Conservation (phyloP, 352 stramenopile genomes). For the Ophiocytium majus region DNA sequence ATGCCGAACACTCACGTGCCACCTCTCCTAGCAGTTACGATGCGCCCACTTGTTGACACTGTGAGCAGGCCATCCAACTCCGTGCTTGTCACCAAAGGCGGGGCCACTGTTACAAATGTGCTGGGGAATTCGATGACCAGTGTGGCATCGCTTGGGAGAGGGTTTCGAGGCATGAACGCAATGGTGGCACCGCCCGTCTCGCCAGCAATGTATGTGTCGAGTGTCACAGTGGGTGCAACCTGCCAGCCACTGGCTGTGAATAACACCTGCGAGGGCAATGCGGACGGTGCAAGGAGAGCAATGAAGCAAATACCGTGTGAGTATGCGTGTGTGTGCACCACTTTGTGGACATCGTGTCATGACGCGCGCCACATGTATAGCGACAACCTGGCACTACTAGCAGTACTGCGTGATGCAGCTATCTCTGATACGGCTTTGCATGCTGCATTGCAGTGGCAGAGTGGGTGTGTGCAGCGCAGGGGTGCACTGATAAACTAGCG, state of each 20-base stretch:
- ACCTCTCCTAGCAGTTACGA: slow-evolving; percentile 16
- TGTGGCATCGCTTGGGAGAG: slow-evolving; percentile 16
- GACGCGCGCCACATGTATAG: too few relatives aligned
- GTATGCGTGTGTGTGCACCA: too few relatives aligned
- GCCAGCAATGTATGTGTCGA: slow-evolving; percentile 20
- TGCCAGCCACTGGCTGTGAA: slow-evolving; percentile 28
- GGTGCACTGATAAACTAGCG: too few relatives aligned
- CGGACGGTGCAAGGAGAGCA: too few relatives aligned
- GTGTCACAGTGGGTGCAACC: not conserved
- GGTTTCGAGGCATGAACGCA: slow-evolving; percentile 21
- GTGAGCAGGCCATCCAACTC: slow-evolving; percentile 24
- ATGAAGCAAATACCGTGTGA: too few relatives aligned
- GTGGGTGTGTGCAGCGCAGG: too few relatives aligned
- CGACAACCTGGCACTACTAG: too few relatives aligned
- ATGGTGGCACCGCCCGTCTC: slow-evolving; percentile 25
- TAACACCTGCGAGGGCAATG: not conserved
- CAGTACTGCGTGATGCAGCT: too few relatives aligned
- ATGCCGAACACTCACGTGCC: not conserved
- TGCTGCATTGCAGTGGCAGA: too few relatives aligned
- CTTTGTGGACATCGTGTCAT: too few relatives aligned
- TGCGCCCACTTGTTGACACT: slow-evolving; percentile 6
- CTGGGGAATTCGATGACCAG: slow-evolving; percentile 26
- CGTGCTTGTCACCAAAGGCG: not conserved
- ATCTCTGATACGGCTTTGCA: too few relatives aligned
- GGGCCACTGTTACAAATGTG: slow-evolving; percentile 18